phyloP scores from a whole-genome alignment of 164 flowering plant genomes.

The Akebia trifoliata region DNA sequence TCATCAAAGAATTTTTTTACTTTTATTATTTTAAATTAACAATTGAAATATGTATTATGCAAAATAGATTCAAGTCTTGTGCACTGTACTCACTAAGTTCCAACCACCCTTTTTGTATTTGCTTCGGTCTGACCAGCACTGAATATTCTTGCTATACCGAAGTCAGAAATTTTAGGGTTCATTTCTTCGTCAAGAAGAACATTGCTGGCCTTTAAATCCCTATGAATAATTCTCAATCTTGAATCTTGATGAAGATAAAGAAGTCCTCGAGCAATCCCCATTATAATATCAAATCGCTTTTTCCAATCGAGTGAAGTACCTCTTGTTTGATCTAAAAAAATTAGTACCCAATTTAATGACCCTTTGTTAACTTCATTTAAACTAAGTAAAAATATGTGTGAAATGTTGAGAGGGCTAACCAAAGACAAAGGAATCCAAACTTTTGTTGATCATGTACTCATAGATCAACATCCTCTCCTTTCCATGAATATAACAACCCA shows the following conservation, averaged over 20 bases:
- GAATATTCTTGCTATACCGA: conserved; percentile 28
- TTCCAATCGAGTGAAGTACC: conserved; percentile 2
- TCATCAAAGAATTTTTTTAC: no score
- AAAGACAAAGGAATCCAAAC: conserved; percentile 5
- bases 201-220: conserved; percentile 6
- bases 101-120: conserved; percentile 17
- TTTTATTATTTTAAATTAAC: background rate
- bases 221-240: conserved; percentile 9
- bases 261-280: conserved; percentile 11
- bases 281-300: conserved; percentile 1
- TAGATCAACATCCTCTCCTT: conserved; percentile 1
- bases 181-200: background rate
- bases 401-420: background rate
- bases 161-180: conserved; percentile 36
- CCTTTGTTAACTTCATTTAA: background rate
- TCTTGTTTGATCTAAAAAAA: background rate
- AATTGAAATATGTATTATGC: background rate
- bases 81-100: conserved; percentile 21
- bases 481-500: conserved; percentile 1
- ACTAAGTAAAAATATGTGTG: background rate
- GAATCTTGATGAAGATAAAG: conserved; percentile 11
- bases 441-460: conserved; percentile 6
- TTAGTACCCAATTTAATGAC: background rate
- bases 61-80: background rate
- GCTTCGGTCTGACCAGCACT: conserved; percentile 14